Evolutionary conservation across 164 flowering plant genomes (phyloP).

Genomic region (Berberis vulgaris): DNA sequence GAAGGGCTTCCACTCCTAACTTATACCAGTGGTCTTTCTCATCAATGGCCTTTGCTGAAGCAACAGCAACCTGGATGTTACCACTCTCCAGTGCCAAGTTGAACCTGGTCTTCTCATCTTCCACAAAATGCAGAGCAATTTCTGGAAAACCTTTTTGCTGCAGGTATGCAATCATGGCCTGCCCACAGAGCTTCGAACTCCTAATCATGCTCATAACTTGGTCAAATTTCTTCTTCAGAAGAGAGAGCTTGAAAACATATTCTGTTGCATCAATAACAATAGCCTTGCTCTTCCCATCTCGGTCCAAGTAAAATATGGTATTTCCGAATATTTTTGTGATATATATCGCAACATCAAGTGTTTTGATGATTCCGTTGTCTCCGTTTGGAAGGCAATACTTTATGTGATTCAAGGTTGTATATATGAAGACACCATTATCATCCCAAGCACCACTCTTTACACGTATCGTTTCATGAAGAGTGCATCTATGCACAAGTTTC

Average conservation of each 20-base stretch:
- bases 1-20: too few relatives aligned
- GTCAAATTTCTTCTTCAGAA: too few relatives aligned
- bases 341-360: background rate
- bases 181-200: too few relatives aligned
- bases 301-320: background rate
- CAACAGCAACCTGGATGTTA: background rate
- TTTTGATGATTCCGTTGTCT: too few relatives aligned
- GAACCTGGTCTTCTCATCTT: too few relatives aligned
- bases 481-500: slow-evolving; percentile 53
- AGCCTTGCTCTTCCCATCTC: background rate
- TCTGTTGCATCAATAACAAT: background rate
- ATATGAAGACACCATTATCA: slow-evolving; percentile 67
- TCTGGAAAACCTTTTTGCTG: too few relatives aligned
- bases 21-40: too few relatives aligned
- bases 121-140: too few relatives aligned
- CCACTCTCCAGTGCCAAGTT: background rate
- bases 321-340: background rate
- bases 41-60: too few relatives aligned
- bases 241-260: too few relatives aligned
- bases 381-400: slow-evolving; percentile 81
- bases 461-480: slow-evolving; percentile 77
- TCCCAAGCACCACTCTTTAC: slow-evolving; percentile 90
- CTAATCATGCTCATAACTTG: too few relatives aligned
- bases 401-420: slow-evolving; percentile 58
- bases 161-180: too few relatives aligned